Conservation (phyloP, 306 rosid genomes). For the Cucurbita maxima region DNA sequence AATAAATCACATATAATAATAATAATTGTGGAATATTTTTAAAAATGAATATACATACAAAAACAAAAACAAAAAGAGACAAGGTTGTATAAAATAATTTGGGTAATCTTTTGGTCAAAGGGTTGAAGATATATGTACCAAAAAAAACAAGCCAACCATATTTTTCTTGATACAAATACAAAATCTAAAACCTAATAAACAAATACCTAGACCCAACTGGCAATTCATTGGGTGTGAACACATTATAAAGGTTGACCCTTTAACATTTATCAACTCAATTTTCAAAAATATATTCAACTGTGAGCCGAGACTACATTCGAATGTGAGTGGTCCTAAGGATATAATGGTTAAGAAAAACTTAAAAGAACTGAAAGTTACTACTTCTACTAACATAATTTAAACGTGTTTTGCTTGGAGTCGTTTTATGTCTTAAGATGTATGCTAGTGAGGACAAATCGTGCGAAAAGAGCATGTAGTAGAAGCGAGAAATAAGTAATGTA, state of each 20-base stretch:
- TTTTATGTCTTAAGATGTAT: no score
- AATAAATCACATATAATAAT: no score
- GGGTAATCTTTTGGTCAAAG: not conserved
- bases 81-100: not conserved
- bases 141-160: not conserved
- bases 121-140: not conserved
- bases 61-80: not conserved
- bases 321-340: no score
- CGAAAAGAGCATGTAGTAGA: no score
- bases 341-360: not conserved
- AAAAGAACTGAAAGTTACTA: no score
- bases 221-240: not conserved
- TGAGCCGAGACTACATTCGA: no score
- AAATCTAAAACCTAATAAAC: not conserved
- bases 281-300: no score
- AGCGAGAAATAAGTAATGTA: no score
- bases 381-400: no score
- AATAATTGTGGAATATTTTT: not conserved
- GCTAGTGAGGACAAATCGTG: no score
- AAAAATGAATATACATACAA: not conserved
- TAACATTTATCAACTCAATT: no score
- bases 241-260: not conserved
- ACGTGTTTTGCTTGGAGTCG: no score
- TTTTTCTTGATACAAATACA: not conserved
- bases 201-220: slow-evolving; percentile 1